phyloP scores from a whole-genome alignment of 1,284 basidiomycete genomes.

The Schizophyllum commune region DNA sequence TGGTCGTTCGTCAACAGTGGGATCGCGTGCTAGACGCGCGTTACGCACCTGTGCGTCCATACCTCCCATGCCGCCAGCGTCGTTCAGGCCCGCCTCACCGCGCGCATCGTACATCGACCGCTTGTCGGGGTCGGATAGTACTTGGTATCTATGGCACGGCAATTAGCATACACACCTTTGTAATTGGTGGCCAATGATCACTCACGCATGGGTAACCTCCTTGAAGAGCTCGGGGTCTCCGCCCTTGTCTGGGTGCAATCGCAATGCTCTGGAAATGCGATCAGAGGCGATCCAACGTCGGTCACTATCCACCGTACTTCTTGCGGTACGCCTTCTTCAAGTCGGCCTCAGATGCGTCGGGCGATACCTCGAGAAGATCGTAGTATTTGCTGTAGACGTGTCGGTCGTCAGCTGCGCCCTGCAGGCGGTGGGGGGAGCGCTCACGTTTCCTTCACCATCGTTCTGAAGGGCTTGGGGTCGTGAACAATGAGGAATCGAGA shows the following conservation, averaged over 20 bases:
- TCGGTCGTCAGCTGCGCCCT: constrained; percentile 7
- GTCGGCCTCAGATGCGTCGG: constrained; percentile 71
- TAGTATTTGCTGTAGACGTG: constrained; percentile 68
- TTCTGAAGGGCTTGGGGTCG: constrained; percentile 15
- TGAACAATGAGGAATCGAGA: constrained; percentile 12
- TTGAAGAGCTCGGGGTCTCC: constrained; percentile 98
- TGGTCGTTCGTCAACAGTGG: constrained; percentile 1
- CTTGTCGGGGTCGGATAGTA: constrained; percentile 87
- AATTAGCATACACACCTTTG: background rate
- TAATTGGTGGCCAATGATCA: constrained; percentile 13
- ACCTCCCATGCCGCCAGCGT: constrained; percentile 85
- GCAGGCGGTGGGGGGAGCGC: constrained; percentile 15
- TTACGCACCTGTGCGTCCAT: constrained; percentile 86
- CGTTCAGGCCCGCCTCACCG: constrained; percentile 88
- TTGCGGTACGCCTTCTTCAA: constrained; percentile 95
- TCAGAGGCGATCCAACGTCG: constrained; percentile 12
- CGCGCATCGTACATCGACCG: constrained; percentile 84
- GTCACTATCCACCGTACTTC: constrained; percentile 47
- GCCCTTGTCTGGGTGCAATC: constrained; percentile 93
- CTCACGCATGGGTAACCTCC: constrained; percentile 92
- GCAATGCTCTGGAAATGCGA: constrained; percentile 59
- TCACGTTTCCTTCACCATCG: constrained; percentile 68
- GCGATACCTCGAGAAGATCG: constrained; percentile 78
- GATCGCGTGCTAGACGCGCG: constrained; percentile 4
- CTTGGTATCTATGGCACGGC: constrained; percentile 65